Evolutionary conservation across 352 stramenopile species (phyloP), one percentile per base, ranked within the genome.

Genomic region (Phytophthora cryptogea): DNA sequence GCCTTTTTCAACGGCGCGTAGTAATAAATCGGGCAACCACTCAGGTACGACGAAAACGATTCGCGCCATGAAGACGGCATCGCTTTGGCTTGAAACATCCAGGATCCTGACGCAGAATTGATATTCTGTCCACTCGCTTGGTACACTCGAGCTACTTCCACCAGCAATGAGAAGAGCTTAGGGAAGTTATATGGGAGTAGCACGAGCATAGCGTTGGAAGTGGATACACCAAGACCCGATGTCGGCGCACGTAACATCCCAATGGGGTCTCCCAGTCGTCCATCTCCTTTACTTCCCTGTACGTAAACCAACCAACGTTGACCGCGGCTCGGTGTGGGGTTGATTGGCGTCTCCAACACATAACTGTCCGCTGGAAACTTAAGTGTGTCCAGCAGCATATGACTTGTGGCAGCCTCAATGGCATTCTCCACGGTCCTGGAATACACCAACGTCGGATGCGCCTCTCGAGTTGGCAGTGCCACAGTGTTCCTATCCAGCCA

Each of bases 121-220:
- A 91, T 88, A 45, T 77, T 91, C 56, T 92, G 85, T 1, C 85
- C 85, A 36, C 78, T 92, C 16, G 87, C 80, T 46, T 94, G 84
- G 45, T 88, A 92, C 28, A 93, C 84, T 26, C 87, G 77, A 4
- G 83, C 86, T 6, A 86, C 84, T 57, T 96, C 86, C 13, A 95
- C 86, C 4, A 96, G 65, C 35, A 96, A 54, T 10, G 78, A 78
- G 32, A 96, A 96, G 7, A 96, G 66, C 32, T 86, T 72, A 2
- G 87, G 83, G 47, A 88, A 96, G 59, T 96, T 96, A 63, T 96
- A 94, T n/a, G 87, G 87, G n/a, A 96, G 66, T 17, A 96, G 54
- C 5, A 95, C 74, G n/a, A 96, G 76, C 55, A 92, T 64, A 3
- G 76, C 73, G 16, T 60, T 88, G 13, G 70, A 68, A 0, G 60